phyloP scores from a whole-genome alignment of 2,329 filamentous ascomycete genomes.

The Elsinoe arachidis region DNA sequence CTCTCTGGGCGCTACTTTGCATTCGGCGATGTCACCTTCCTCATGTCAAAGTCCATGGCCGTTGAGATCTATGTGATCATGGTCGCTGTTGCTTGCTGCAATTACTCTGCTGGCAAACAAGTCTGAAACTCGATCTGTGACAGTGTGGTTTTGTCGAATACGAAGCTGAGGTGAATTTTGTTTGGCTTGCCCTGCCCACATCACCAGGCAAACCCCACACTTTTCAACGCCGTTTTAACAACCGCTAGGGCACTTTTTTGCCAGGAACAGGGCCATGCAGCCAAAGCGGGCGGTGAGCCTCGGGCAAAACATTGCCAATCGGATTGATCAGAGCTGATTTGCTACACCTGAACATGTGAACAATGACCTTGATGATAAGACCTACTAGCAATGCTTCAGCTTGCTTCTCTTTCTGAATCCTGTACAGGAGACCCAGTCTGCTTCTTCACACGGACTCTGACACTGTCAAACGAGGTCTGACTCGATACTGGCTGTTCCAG shows the following conservation, averaged over 20 bases:
- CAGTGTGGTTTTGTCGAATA: not conserved
- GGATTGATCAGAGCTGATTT: too few species aligned
- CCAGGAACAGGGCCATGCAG: not conserved
- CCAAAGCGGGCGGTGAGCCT: too few species aligned
- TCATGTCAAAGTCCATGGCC: not conserved
- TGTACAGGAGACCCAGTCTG: too few species aligned
- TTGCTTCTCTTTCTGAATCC: too few species aligned
- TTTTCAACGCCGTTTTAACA: slow-evolving; percentile 2
- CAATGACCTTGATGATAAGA: too few species aligned
- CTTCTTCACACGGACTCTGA: too few species aligned
- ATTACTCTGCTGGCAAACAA: not conserved
- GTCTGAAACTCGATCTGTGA: not conserved
- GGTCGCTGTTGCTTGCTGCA: not conserved
- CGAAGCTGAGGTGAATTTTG: slow-evolving; percentile 3
- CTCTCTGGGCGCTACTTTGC: not conserved
- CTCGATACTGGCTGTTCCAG: too few species aligned
- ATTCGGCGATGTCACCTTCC: not conserved
- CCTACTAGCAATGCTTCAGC: too few species aligned
- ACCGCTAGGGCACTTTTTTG: not conserved
- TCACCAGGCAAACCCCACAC: slow-evolving; percentile 1
- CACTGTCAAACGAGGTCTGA: too few species aligned
- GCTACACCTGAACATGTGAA: too few species aligned
- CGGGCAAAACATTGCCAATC: too few species aligned
- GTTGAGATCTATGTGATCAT: not conserved
- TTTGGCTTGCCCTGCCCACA: not conserved